Base-by-base conservation (phyloP, 148 eudicot genomes). In the Silene conica region DNA sequence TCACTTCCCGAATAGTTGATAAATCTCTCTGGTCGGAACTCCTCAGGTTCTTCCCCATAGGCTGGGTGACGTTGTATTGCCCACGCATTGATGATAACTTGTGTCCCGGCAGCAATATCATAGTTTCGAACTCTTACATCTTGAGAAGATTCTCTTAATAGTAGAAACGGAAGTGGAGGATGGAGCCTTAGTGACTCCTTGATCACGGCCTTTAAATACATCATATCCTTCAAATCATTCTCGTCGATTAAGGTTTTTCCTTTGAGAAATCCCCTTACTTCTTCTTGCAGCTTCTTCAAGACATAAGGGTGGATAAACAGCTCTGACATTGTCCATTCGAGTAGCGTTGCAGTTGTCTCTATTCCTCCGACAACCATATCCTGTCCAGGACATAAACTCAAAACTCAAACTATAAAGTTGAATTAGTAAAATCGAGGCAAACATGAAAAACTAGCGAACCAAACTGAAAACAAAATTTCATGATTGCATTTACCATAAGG, bases 271-370 rank as follows among this genome's bases (percentile, higher is more conserved):
- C 19, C 63, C 70, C 83, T 68, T 2, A 86, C 83, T 50, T 88
- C 87, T 1, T 81, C 67, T 62, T 84, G 81, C 1, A 88, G 19
- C 52, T 63, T 54, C 45, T 66, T 73, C 77, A 84, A 57, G 19
- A 73, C 68, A 56, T 15, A 56, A 0, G 92, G 84, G 46, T 86
- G 68, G 41, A 67, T 73, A 55, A 88, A 9, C 5, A 84, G 78
- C 62, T 86, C 88, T 16, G 83, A 28, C 61, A 86, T 77, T 6
- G 79, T 50, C 89, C 92, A 88, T 56, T 84, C 88, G 28, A 88
- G 2, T 2, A 67, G 74, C 31, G 81, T 61, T 0, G 19, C 63
- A 1, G 74, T 79, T 41, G 88, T 86, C 18, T 86, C 82, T 1
- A 84, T 79, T 74, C 87, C 92, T 5, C 76, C 89, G 0, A 67